Conservation (phyloP, 2,329 filamentous ascomycete species). For the Xylariaceae sp. region DNA sequence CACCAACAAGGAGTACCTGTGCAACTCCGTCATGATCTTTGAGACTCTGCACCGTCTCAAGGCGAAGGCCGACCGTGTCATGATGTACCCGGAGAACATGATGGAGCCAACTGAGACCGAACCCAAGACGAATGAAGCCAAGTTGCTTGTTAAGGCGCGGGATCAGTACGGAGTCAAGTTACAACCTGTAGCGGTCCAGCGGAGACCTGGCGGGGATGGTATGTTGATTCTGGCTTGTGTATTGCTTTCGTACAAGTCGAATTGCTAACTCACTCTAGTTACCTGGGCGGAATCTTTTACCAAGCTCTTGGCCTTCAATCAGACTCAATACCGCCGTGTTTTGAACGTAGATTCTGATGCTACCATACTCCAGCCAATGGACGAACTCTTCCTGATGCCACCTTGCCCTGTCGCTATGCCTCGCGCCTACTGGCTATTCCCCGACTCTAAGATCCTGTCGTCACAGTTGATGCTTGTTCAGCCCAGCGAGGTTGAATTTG, state of each 20-base stretch:
- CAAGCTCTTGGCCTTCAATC: conserved; percentile 64
- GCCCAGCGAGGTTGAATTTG: conserved; percentile 49
- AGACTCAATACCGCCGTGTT: conserved; percentile 52
- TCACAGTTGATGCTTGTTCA: conserved; percentile 58
- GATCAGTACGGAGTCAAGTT: conserved; percentile 43
- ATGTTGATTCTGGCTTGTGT: conserved; percentile 15
- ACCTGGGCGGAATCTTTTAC: conserved; percentile 62
- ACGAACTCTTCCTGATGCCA: conserved; percentile 66
- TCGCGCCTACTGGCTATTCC: conserved; percentile 64
- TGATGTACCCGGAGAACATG: conserved; percentile 43
- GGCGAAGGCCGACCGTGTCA: conserved; percentile 41
- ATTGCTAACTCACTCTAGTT: conserved; percentile 23
- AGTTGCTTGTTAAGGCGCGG: conserved; percentile 38
- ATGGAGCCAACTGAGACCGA: conserved; percentile 31
- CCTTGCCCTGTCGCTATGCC: conserved; percentile 59
- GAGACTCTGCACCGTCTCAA: conserved; percentile 38
- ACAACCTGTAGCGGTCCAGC: conserved; percentile 38
- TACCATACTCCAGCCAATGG: conserved; percentile 57
- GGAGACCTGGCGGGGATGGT: conserved; percentile 35
- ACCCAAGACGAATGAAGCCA: conserved; percentile 28
- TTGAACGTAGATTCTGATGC: conserved; percentile 57
- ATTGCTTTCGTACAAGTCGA: background rate
- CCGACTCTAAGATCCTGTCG: conserved; percentile 48
- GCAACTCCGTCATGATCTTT: conserved; percentile 48
- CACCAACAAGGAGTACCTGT: conserved; percentile 43